These are phyloP conservation scores for Extremus antarcticus DNA, from an alignment of 495 filamentous ascomycete species.

Conservation along the genomic window DNA sequence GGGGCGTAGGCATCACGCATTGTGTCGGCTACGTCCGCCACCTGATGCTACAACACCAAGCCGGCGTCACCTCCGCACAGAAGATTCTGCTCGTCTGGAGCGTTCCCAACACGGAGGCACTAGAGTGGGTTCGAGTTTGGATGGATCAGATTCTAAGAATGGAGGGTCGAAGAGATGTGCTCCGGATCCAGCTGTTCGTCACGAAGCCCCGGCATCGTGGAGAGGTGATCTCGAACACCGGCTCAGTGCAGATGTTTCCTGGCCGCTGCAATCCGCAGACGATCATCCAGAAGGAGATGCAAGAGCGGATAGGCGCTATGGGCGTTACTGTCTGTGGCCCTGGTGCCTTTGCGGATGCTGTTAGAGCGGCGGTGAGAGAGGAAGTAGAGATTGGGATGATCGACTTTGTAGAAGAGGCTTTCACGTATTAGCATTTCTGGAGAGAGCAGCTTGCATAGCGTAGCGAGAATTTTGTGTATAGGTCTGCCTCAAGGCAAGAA, in stretches of 20 bases:
- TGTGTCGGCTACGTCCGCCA: constrained; percentile 44
- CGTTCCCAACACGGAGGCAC: constrained; percentile 68
- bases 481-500: too few species aligned
- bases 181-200: constrained; percentile 80
- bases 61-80: constrained; percentile 35
- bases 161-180: constrained; percentile 67
- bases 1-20: constrained; percentile 51
- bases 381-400: constrained; percentile 55
- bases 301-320: constrained; percentile 66
- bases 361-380: constrained; percentile 58
- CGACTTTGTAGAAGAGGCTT: constrained; percentile 92
- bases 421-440: constrained; percentile 42
- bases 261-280: constrained; percentile 48
- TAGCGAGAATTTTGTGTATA: not conserved
- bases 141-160: constrained; percentile 90
- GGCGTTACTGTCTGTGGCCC: constrained; percentile 83
- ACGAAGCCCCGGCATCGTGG: constrained; percentile 67
- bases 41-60: constrained; percentile 35
- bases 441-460: not conserved
- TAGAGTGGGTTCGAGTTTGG: constrained; percentile 89
- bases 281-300: constrained; percentile 68
- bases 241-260: constrained; percentile 83
- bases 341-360: constrained; percentile 80
- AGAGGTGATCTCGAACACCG: constrained; percentile 70
- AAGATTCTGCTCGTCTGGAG: constrained; percentile 80